Base-by-base conservation (phyloP, 2,329 filamentous ascomycete species). In the Mycosphaerella sp. region DNA sequence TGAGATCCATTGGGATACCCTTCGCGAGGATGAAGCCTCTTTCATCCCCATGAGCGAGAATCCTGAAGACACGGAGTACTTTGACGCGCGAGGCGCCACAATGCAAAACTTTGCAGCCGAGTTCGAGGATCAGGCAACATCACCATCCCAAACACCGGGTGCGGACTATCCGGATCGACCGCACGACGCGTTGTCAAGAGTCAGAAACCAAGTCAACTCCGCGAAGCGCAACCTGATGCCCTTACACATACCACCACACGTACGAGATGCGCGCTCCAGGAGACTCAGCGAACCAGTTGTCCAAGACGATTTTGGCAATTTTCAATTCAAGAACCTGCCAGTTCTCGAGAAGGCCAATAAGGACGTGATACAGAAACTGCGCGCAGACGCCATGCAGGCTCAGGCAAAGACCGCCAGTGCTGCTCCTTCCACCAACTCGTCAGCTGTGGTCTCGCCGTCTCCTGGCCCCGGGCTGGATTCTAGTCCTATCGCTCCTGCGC, bases 331-430 rank as follows among this genome's bases (percentile, higher is more conserved):
- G 74, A 98, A 98, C 64, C 75, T 98, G 46, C 91, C 92, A 0
- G 92, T 97, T 17, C 78, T 98, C 14, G 93, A 97, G 66, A 97
- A 96, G 71, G 93, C 93, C 51, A 98, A 98, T 73, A 98, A 98
- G 69, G 93, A 98, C 65, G 90, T 97, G 31, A 95, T 98, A 32
- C 91, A 97, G 65, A 97, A 97, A 70, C 77, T 98, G 54, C 85
- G 91, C 9, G 89, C 91, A 21, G 91, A 97, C 70, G 91, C 93
- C 2, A 79, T 96, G 74, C 90, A 85, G 64, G 78, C 79, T 36
- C 81, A 84, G 62, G 77, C 78, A 57, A 81, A 82, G 60, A 54
- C 70, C 17, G 63, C 64, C 1, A 68, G 68, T 51, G 70, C 72
- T 11, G 66, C 74, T 3, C 69, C 72, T 39, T 76, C 76, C 21